Percentiles rank a stretch among this genome's conserved stretches.
These are phyloP conservation scores for Hortaea werneckii DNA, from an alignment of 2,329 filamentous ascomycete genomes.

Conservation along the genomic window DNA sequence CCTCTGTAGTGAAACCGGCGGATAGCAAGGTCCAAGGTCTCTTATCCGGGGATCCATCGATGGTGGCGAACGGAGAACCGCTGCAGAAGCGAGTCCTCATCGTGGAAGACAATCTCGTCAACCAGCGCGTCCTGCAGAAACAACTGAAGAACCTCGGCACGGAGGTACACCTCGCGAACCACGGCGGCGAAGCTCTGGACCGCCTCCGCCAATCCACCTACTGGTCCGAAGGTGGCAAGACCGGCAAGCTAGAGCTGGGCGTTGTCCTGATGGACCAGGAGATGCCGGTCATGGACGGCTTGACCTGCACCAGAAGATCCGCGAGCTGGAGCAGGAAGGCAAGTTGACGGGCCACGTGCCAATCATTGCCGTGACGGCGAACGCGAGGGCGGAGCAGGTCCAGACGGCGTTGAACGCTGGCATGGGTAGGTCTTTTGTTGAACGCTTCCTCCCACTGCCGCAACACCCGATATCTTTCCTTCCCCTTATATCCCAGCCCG, in stretches of 20 bases:
- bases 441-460: background rate
- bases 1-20: background rate
- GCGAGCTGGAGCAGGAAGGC: conserved; percentile 54
- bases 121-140: conserved; percentile 40
- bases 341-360: conserved; percentile 57
- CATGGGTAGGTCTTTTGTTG: conserved; percentile 39
- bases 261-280: conserved; percentile 72
- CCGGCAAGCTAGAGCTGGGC: conserved; percentile 17
- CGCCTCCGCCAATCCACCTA: conserved; percentile 33
- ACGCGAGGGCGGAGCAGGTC: conserved; percentile 65
- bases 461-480: background rate
- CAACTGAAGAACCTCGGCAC: conserved; percentile 40
- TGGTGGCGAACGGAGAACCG: conserved; percentile 1
- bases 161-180: conserved; percentile 38
- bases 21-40: background rate
- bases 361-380: conserved; percentile 75
- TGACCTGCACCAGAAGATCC: conserved; percentile 61
- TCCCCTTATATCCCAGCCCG: too few relatives aligned
- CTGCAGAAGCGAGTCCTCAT: conserved; percentile 25
- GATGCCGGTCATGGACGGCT: conserved; percentile 77
- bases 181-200: conserved; percentile 40
- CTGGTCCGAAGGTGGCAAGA: conserved; percentile 24
- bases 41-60: background rate
- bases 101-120: conserved; percentile 36
- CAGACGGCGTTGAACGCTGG: conserved; percentile 60